Evolutionary conservation across 208 protist genomes (phyloP).

Genomic region (Leishmania tarentolae): DNA sequence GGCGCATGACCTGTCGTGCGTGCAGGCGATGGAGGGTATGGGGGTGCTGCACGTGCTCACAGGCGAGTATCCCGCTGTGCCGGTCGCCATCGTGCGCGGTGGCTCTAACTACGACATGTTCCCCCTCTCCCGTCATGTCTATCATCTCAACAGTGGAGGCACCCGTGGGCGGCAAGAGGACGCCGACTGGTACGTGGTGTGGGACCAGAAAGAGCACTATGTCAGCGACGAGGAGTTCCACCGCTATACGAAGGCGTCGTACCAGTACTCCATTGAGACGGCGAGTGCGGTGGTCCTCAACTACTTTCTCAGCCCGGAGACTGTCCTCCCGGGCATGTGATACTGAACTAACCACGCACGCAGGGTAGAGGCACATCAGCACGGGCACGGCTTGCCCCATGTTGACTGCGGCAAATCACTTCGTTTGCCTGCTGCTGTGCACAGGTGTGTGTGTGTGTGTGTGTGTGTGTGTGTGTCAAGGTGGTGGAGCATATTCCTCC

Average conservation of each 20-base stretch:
- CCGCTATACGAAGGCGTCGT: slow-evolving; percentile 36
- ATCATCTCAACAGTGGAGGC: slow-evolving; percentile 20
- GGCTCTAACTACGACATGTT: slow-evolving; percentile 62
- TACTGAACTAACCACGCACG: not conserved
- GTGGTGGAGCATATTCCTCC: not conserved
- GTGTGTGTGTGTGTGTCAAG: not conserved
- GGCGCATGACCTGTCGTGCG: slow-evolving; percentile 43
- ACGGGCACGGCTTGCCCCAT: not conserved
- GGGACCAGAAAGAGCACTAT: slow-evolving; percentile 56
- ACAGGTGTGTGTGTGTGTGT: not conserved
- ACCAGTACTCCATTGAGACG: slow-evolving; percentile 64
- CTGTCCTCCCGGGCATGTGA: slow-evolving; percentile 28
- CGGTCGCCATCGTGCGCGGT: slow-evolving; percentile 56
- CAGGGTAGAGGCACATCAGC: not conserved
- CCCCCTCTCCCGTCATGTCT: slow-evolving; percentile 37
- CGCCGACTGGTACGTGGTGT: slow-evolving; percentile 35
- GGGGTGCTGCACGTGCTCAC: slow-evolving; percentile 58
- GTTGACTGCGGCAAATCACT: not conserved
- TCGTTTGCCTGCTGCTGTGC: not conserved
- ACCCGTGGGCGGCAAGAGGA: not conserved
- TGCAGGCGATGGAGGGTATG: slow-evolving; percentile 59
- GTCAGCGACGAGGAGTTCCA: slow-evolving; percentile 42
- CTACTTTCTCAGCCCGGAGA: slow-evolving; percentile 46
- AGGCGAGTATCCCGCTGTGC: slow-evolving; percentile 41
- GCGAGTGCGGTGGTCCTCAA: slow-evolving; percentile 61